Evolutionary conservation across 2,329 filamentous ascomycete genomes (phyloP).

Genomic region (Penicillium sp.): DNA sequence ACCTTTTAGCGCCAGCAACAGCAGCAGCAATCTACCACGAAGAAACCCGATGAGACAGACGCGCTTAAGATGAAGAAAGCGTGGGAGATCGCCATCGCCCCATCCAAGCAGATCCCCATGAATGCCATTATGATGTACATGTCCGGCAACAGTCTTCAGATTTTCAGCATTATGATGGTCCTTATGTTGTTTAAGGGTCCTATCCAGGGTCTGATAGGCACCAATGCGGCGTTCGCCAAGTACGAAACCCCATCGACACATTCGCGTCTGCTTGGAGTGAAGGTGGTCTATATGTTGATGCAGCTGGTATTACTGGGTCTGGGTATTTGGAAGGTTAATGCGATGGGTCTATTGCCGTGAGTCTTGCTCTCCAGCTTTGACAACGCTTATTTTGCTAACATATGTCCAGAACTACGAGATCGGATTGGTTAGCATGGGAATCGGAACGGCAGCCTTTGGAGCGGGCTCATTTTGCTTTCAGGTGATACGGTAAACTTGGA

Average conservation of each 20-base stretch:
- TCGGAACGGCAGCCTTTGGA: conserved; percentile 68
- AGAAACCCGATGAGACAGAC: conserved; percentile 76
- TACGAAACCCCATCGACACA: conserved; percentile 82
- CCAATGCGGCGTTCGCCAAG: conserved; percentile 83
- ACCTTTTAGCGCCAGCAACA: conserved; percentile 31
- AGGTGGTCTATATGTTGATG: conserved; percentile 82
- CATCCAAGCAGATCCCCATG: conserved; percentile 94
- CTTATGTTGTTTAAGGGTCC: conserved; percentile 99
- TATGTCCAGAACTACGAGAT: conserved; percentile 75
- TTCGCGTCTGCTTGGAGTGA: conserved; percentile 73
- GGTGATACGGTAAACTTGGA: conserved; percentile 21
- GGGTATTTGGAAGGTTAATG: conserved; percentile 94
- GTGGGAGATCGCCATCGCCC: conserved; percentile 93
- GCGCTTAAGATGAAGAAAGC: conserved; percentile 97
- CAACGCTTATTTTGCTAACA: conserved; percentile 12
- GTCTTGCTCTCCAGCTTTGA: conserved; percentile 38
- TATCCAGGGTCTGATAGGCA: conserved; percentile 76
- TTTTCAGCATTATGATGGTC: conserved; percentile 99
- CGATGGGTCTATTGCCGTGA: conserved; percentile 90
- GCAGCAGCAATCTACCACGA: conserved; percentile 34
- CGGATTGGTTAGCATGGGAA: conserved; percentile 98
- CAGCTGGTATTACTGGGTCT: conserved; percentile 80
- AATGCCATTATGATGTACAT: conserved; percentile 99
- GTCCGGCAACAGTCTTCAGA: conserved; percentile 96
- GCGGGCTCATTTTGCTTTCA: conserved; percentile 61